Evolutionary conservation across 2,329 filamentous ascomycete genomes (phyloP).

Genomic region (Aspergillus awamori): DNA sequence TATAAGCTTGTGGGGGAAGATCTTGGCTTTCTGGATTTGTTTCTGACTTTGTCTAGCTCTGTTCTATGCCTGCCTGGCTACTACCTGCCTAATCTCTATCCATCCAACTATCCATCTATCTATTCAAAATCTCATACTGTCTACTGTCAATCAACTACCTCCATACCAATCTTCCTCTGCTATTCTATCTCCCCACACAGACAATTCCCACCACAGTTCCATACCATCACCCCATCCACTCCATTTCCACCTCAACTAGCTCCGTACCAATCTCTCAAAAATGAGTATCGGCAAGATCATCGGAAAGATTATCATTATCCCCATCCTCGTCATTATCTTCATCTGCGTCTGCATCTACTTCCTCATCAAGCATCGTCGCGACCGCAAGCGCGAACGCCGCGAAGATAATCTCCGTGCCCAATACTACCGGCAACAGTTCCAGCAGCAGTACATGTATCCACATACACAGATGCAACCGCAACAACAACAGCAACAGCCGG

Average conservation of each 20-base stretch:
- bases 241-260: not conserved
- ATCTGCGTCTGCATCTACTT: not conserved
- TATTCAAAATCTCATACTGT: not conserved
- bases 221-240: not conserved
- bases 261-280: not conserved
- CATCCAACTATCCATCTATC: not conserved
- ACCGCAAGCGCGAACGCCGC: not conserved
- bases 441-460: not conserved
- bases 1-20: not conserved
- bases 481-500: not conserved
- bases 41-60: not conserved
- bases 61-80: not conserved
- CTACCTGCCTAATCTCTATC: not conserved
- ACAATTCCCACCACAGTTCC: not conserved
- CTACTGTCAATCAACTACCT: not conserved
- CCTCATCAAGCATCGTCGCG: not conserved
- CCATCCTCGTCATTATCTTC: constrained; percentile 4
- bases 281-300: constrained; percentile 5
- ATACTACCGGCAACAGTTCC: not conserved
- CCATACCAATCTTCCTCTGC: not conserved
- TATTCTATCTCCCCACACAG: not conserved
- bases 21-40: not conserved
- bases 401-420: not conserved
- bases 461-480: not conserved
- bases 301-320: constrained; percentile 10